Evolutionary conservation across 352 stramenopile genomes (phyloP).

Genomic region (Hyphochytrium catenoides): DNA sequence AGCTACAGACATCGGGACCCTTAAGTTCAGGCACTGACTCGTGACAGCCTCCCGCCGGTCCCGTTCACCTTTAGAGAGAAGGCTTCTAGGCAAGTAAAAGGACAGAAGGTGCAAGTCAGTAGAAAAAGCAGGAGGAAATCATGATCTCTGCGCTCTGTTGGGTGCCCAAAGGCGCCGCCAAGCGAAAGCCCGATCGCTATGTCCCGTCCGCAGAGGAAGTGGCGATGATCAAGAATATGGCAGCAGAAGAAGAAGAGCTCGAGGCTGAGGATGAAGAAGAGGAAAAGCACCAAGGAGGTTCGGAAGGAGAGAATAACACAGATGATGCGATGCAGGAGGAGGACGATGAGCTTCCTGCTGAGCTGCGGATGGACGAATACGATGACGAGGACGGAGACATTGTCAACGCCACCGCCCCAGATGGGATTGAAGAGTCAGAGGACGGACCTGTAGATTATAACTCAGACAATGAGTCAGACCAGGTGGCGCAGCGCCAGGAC

Average conservation of each 20-base stretch:
- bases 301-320: slow-evolving; percentile 7
- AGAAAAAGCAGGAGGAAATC: too few relatives aligned
- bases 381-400: slow-evolving; percentile 56
- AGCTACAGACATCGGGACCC: too few relatives aligned
- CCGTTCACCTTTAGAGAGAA: too few relatives aligned
- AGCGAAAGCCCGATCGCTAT: slow-evolving; percentile 52
- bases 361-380: slow-evolving; percentile 66
- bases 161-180: too few relatives aligned
- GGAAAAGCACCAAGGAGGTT: slow-evolving; percentile 2
- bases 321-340: slow-evolving; percentile 12
- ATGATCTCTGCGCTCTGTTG: too few relatives aligned
- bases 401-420: slow-evolving; percentile 22
- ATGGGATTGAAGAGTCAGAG: slow-evolving; percentile 17
- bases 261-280: slow-evolving; percentile 21
- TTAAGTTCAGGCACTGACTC: too few relatives aligned
- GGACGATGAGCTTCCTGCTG: slow-evolving; percentile 23
- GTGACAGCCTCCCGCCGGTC: too few relatives aligned
- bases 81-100: too few relatives aligned
- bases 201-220: slow-evolving; percentile 55
- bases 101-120: too few relatives aligned
- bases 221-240: slow-evolving; percentile 42
- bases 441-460: slow-evolving; percentile 16
- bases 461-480: slow-evolving; percentile 24
- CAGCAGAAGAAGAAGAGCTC: slow-evolving; percentile 24
- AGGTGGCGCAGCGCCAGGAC: slow-evolving; percentile 45